Conservation (phyloP, 768 basidiomycete genomes). For the Pisolithus albus region DNA sequence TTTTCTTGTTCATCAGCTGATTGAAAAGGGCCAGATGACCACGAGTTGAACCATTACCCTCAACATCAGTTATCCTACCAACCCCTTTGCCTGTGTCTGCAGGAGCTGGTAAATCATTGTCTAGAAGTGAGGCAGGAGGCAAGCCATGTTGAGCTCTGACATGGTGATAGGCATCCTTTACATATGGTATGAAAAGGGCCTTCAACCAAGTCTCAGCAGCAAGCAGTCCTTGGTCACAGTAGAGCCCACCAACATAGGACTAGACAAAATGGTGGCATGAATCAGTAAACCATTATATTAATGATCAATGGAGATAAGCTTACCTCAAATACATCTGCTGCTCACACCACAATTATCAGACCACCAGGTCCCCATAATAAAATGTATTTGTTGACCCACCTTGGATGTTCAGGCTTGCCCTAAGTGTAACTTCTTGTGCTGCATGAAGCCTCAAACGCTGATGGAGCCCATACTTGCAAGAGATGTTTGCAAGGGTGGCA, state of each 20-base stretch:
- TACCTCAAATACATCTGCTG: constrained; percentile 80
- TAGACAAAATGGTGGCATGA: constrained; percentile 21
- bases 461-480: constrained; percentile 58
- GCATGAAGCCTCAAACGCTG: constrained; percentile 57
- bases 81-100: no score
- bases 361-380: not conserved
- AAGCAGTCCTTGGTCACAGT: constrained; percentile 59
- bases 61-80: not conserved
- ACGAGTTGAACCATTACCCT: not conserved
- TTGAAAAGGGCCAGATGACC: constrained; percentile 81
- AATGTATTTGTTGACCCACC: constrained; percentile 34
- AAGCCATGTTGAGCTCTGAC: constrained; percentile 66
- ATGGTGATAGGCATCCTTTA: constrained; percentile 51
- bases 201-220: constrained; percentile 54
- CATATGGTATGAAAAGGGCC: constrained; percentile 57
- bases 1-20: constrained; percentile 58
- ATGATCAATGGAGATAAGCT: constrained; percentile 9
- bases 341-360: constrained; percentile 2
- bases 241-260: constrained; percentile 79
- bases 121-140: constrained; percentile 32
- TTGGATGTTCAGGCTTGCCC: constrained; percentile 65
- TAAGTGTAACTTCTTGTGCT: constrained; percentile 66
- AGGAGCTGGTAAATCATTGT: constrained; percentile 2
- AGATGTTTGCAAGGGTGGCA: constrained; percentile 62
- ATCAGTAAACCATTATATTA: not conserved